Base-by-base conservation (phyloP, 1,284 basidiomycete genomes). In the Xerocomus cyaneibrunnescens region DNA sequence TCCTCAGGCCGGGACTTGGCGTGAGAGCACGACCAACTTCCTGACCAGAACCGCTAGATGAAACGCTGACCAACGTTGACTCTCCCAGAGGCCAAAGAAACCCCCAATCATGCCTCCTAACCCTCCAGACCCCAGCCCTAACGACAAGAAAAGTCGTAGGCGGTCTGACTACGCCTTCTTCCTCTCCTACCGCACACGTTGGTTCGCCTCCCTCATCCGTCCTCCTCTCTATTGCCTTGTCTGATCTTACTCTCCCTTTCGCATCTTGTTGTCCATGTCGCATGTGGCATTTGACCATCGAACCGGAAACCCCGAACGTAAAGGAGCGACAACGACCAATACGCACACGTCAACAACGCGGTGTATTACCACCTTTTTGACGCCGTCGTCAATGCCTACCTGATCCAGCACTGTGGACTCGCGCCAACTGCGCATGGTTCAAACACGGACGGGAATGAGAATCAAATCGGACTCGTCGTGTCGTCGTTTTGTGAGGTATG, bases 311-410 rank as follows among this genome's bases (percentile, higher is more conserved):
- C 5, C 3, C 13, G 32, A 34, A 16, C 10, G 25, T 31, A 23
- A 30, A 50, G 87, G 87, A 87, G 79, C 59, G 88, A 90, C 73
- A 90, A 90, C 59, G 88, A 90, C 71, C 87, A 89, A 60, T 90
- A 90, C 62, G 76, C 79, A 7, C 87, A 90, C 56, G 72, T 89
- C 58, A 90, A 90, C 69, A 90, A 90, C 67, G 76, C 84, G 0
- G 71, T 88, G n/a, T 90, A 88, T 67, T 87, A 88, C 64, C 85
- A 87, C 61, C 76, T 88, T 47, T 87, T 89, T 65, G 87, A 89
- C 70, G 87, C 86, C 7, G 72, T 89, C 59, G 73, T 89, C 66
- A 90, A 90, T 65, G 77, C 84, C 7, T 89, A 86, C 64, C 79
- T 89, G 55, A 82, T 86, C 39, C 68, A 79, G 50, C 68, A 74